Conservation (phyloP, 768 basidiomycete species). For the Boletus vermiculosoides region DNA sequence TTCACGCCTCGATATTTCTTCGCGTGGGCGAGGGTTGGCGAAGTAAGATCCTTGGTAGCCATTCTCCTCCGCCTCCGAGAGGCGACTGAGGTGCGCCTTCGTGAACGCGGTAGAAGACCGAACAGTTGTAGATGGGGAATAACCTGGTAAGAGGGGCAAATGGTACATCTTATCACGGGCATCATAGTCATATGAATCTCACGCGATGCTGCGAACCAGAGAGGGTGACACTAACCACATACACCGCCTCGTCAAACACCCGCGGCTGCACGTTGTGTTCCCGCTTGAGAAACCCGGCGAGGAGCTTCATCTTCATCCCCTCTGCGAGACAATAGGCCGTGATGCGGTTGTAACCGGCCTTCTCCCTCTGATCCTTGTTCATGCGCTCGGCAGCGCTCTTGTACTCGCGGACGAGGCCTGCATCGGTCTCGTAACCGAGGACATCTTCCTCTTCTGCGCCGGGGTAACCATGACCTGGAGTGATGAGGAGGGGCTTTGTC, state of each 20-base stretch:
- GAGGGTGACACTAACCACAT: constrained; percentile 61
- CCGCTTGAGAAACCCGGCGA: constrained; percentile 84
- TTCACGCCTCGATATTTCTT: constrained; percentile 14
- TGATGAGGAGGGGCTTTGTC: constrained; percentile 59
- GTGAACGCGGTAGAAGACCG: constrained; percentile 73
- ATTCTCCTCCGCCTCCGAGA: constrained; percentile 87
- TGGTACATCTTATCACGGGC: constrained; percentile 70
- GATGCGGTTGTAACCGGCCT: constrained; percentile 75
- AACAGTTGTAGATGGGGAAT: constrained; percentile 78
- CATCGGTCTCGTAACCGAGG: constrained; percentile 65
- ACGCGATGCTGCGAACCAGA: background rate
- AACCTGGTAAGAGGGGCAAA: constrained; percentile 87
- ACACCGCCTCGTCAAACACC: constrained; percentile 90
- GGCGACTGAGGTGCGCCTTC: constrained; percentile 60
- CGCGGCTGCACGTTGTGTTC: constrained; percentile 89
- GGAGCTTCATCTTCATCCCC: constrained; percentile 76
- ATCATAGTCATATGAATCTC: background rate
- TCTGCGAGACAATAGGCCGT: constrained; percentile 92
- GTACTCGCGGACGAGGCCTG: constrained; percentile 62
- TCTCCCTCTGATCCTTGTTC: constrained; percentile 80
- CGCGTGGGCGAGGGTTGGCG: constrained; percentile 24
- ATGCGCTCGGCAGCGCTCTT: constrained; percentile 88
- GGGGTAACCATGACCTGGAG: constrained; percentile 14
- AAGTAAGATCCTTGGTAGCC: constrained; percentile 91
- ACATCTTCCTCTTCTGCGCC: constrained; percentile 41